Base-by-base conservation (phyloP, 768 basidiomycete species). In the Macrolepiota dolichaula region DNA sequence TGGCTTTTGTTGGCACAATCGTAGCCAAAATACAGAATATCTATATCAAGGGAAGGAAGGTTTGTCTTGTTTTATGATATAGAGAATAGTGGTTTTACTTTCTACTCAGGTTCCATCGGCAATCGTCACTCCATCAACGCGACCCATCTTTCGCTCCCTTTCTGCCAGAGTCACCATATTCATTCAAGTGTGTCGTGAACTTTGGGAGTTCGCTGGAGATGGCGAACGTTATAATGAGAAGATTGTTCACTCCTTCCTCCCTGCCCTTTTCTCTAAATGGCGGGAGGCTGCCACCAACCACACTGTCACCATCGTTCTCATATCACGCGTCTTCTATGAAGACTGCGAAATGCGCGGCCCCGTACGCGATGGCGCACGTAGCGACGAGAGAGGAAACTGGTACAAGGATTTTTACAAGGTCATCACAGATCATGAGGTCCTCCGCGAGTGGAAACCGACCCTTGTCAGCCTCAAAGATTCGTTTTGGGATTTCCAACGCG, bases 351-450 rank as follows among this genome's bases (percentile, higher is more conserved):
- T 91, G 51, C 83, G 85, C 63, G 92, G 93, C 1, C 92, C 91
- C 5, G 76, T 98, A 51, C 81, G 85, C 13, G 53, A 61, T 47
- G 59, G 59, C 5, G 59, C 59, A 11, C 59, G 35, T 17, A 76
- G 80, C 55, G 89, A 94, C 66, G 91, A 92, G 57, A 80, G 87
- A 50, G 89, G 87, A 10, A 73, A 75, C 35, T 93, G 87, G 86
- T 94, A 95, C 76, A 96, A 97, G 73, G 97, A 97, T 70, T 96
- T 96, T 68, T 98, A 87, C 83, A 95, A 96, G 73, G 88, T 98
- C 66, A 91, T 96, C 69, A 91, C 93, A 3, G 96, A 98, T 69
- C 78, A 96, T 35, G 94, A 98, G 68, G 85, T 93, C 51, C 81
- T 94, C 47, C 77, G 85, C 61, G 92, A 96, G 67, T 96, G 95